Conservation (phyloP, 305 asterid genomes). For the Fraxinus baroniana region DNA sequence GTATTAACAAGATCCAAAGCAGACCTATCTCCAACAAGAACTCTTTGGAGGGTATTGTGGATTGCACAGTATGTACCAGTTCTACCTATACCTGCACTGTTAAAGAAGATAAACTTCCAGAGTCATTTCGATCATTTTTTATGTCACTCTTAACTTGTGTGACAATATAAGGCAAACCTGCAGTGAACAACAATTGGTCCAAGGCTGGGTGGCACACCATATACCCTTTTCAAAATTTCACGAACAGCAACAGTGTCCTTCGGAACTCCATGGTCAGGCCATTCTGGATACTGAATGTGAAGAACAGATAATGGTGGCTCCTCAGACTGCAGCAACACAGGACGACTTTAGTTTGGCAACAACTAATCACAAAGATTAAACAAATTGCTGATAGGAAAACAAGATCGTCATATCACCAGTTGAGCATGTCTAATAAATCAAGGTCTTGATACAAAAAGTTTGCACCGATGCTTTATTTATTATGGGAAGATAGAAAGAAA, state of each 20-base stretch:
- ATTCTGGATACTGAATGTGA: constrained; percentile 92
- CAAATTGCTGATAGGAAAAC: neutral
- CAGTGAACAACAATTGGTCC: constrained; percentile 98
- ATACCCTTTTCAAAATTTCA: constrained; percentile 65
- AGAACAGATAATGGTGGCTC: constrained; percentile 72
- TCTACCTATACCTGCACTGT: constrained; percentile 99
- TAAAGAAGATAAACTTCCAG: constrained; percentile 33
- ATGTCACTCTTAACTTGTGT: neutral
- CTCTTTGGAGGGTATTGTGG: constrained; percentile 82
- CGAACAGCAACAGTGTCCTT: constrained; percentile 74
- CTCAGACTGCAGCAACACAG: constrained; percentile 57
- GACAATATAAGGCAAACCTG: constrained; percentile 56
- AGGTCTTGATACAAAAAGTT: neutral
- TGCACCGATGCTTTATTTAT: neutral
- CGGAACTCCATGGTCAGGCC: constrained; percentile 99
- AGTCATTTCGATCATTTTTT: constrained; percentile 13
- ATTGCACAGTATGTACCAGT: constrained; percentile 91
- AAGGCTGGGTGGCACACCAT: constrained; percentile 52
- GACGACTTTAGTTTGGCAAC: neutral
- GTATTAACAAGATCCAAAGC: constrained; percentile 77
- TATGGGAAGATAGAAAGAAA: neutral
- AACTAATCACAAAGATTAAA: neutral
- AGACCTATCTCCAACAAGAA: constrained; percentile 76
- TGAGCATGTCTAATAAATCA: neutral
- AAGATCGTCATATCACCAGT: neutral